A percentile compares a stretch with the other conserved stretches of the same genome.
Evolutionary conservation across 345 rosid genomes (phyloP).

Genomic region (Pistacia atlantica): DNA sequence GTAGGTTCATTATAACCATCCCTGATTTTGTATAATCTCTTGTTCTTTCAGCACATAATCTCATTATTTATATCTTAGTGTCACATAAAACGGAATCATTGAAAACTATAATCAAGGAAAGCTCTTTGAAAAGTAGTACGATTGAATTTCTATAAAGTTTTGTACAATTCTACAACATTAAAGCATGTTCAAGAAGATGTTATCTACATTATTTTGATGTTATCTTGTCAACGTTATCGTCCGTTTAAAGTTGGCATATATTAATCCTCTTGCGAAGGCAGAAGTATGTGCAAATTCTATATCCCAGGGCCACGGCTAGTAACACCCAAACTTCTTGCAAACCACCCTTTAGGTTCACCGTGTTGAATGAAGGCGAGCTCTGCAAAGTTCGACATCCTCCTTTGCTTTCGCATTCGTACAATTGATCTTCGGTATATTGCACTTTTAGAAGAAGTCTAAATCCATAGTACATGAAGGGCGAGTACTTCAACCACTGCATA

Average conservation of each 20-base stretch:
- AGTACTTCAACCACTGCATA: slow-evolving; percentile 78
- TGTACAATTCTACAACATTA: too few relatives aligned
- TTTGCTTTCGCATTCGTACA: slow-evolving; percentile 71
- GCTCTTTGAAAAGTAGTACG: too few relatives aligned
- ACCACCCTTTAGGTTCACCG: slow-evolving; percentile 77
- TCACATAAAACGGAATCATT: too few relatives aligned
- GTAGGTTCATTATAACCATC: too few relatives aligned
- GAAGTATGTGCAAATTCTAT: slow-evolving; percentile 65
- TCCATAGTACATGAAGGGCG: slow-evolving; percentile 84
- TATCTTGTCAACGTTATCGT: background rate
- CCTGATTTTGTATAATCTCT: too few relatives aligned
- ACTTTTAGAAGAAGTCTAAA: slow-evolving; percentile 86
- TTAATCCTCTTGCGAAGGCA: slow-evolving; percentile 72
- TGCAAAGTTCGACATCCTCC: slow-evolving; percentile 73
- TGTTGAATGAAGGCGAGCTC: slow-evolving; percentile 80
- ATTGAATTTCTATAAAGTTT: too few relatives aligned
- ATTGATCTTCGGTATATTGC: slow-evolving; percentile 78
- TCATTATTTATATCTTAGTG: too few relatives aligned
- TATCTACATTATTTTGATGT: background rate
- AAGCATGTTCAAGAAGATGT: too few relatives aligned
- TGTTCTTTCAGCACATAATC: too few relatives aligned
- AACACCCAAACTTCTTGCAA: slow-evolving; percentile 89
- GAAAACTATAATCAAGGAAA: too few relatives aligned
- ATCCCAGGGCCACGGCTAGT: slow-evolving; percentile 76
- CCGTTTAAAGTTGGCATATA: slow-evolving; percentile 52